Percentiles rank a stretch among this genome's conserved stretches.
phyloP scores from a whole-genome alignment of 202 grass and related monocot species.

The Schoenoplectus triqueter region DNA sequence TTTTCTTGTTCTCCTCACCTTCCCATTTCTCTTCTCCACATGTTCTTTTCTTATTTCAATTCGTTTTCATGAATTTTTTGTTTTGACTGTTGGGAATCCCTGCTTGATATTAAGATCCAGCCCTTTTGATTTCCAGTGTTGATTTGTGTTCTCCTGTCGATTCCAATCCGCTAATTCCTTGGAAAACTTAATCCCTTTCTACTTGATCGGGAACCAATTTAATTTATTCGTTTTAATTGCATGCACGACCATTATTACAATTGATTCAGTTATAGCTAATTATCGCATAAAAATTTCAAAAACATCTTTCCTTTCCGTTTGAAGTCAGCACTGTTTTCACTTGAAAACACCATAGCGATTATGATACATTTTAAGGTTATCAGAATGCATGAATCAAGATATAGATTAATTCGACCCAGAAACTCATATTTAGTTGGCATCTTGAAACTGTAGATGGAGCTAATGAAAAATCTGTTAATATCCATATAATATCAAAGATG shows the following conservation, averaged over 20 bases:
- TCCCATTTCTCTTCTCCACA: not conserved
- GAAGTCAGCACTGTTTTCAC: not conserved
- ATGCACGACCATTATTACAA: not conserved
- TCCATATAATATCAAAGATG: not conserved
- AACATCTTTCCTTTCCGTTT: not conserved
- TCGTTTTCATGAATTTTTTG: not conserved
- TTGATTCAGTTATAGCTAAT: constrained; percentile 7
- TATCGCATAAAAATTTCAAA: not conserved
- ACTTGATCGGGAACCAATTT: not conserved
- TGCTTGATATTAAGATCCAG: not conserved
- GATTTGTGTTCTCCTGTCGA: not conserved
- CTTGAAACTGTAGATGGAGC: not conserved
- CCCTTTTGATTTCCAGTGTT: not conserved
- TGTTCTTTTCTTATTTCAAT: not conserved
- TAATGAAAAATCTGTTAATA: not conserved
- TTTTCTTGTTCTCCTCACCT: not conserved
- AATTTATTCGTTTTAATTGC: not conserved
- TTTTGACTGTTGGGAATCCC: not conserved
- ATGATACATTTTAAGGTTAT: not conserved
- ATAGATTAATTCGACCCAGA: not conserved
- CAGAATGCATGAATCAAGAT: not conserved
- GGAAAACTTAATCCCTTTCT: not conserved
- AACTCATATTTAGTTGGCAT: not conserved
- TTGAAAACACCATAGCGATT: not conserved
- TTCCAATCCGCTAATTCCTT: not conserved